These are phyloP conservation scores for Colletotrichum cordylinicola DNA, from an alignment of 2,329 filamentous ascomycete species.

Conservation along the genomic window DNA sequence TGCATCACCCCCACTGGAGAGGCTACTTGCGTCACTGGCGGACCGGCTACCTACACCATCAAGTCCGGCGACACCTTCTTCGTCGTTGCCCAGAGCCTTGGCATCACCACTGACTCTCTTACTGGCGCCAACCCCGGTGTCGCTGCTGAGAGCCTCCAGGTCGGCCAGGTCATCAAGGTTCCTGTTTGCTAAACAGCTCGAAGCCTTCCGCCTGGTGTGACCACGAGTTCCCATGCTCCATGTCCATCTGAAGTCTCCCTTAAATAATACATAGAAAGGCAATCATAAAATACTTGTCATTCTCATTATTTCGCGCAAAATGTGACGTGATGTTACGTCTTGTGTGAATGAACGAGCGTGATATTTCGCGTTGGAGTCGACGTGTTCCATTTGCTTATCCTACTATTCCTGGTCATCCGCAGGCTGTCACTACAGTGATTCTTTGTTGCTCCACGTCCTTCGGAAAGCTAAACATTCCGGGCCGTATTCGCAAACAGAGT, in stretches of 20 bases:
- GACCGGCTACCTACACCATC: slow-evolving; percentile 56
- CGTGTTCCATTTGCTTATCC: neutral
- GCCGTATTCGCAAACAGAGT: neutral
- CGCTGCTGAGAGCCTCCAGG: neutral
- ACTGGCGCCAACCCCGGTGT: slow-evolving; percentile 1
- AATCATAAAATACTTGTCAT: neutral
- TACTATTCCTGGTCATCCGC: neutral
- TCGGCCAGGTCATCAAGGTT: slow-evolving; percentile 2
- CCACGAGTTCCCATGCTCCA: neutral
- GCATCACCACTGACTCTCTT: neutral
- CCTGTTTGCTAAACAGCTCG: neutral
- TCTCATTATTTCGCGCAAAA: neutral
- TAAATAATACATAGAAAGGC: neutral
- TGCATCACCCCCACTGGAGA: neutral
- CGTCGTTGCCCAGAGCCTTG: slow-evolving; percentile 84
- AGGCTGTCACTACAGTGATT: neutral
- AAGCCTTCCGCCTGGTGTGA: neutral
- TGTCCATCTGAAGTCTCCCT: neutral
- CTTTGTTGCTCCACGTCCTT: neutral
- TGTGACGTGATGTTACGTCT: neutral
- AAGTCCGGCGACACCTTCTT: slow-evolving; percentile 81
- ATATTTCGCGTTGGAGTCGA: neutral
- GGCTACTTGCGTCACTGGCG: neutral
- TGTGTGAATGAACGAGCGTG: neutral
- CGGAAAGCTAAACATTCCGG: neutral